Evolutionary conservation across 2,329 filamentous ascomycete genomes (phyloP), one percentile per base, ranked within the genome.

Genomic region (Sarocladium oryzae): DNA sequence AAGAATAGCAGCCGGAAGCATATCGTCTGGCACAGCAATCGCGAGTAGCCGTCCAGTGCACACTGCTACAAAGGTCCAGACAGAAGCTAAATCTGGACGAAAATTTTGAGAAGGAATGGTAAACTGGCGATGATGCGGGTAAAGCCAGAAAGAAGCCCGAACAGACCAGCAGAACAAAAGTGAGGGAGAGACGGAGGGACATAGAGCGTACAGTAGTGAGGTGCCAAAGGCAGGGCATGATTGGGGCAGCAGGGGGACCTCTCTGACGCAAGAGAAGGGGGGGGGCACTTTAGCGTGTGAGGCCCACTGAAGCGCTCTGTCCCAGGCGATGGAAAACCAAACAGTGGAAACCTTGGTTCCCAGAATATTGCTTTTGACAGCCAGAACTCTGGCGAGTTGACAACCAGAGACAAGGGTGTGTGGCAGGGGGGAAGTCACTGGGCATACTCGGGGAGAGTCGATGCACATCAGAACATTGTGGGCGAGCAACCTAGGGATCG

Each of bases 201-300:
- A 23, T 43, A 43, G 21, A n/a, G 40, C 21, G 21, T 43, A 23
- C 40, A 43, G 40, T 43, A 43, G 21, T 43, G 40, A 43, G 40
- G n/a, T n/a, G 40, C 21, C 37, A 7, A 28, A 20, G 40, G 16
- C 21, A 33, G 43, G 28, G 43, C 43, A 26, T 43, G 40, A 43
- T 33, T 48, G 43, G 28, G 43, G 43, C 24, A 18, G 26, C 16
- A 32, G 36, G 21, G 36, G 43, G 43, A 11, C 7, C 8, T 32
- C 43, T 48, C 43, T 48, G 43, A 48, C 43, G 43, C 43, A 48
- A 48, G 43, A 45, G 40, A 48, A 18, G 43, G 28, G 43, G 28
- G 43, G 28, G 43, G 26, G 43, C 40, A 26, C 9, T 9, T 21
- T 8, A 23, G 20, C 8, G 37, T 13, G 33, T 15, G n/a, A 36